Base-by-base conservation (phyloP, 2,329 filamentous ascomycete genomes). In the Diplodia sapinea region DNA sequence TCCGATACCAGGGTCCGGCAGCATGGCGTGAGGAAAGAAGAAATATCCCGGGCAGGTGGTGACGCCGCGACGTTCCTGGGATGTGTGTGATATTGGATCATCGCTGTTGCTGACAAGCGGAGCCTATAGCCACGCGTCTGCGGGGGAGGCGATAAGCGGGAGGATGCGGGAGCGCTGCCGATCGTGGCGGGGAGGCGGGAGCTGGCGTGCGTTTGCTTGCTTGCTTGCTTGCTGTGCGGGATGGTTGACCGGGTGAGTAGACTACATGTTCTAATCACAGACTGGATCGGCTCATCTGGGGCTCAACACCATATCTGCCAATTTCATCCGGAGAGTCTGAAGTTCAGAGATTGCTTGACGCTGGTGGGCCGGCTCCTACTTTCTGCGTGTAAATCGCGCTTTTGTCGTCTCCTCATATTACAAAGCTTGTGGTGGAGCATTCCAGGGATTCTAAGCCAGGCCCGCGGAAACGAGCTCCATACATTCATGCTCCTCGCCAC, bases 61-160 rank as follows among this genome's bases (percentile, higher is more conserved):
- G 33, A 36, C 33, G 33, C 33, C 8, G 7, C 33, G 33, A 26
- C 33, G 33, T 11, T 36, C 33, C 33, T 36, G 3, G 9, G 33
- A 36, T 36, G n/a, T 47, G 43, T 36, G n/a, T 47, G 43, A 47
- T 47, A 47, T 47, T 36, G 43, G 43, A 47, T n/a, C 43, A 47
- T 9, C 17, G 43, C 43, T 12, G 8, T 47, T 47, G n/a, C 7
- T 47, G 43, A 47, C 20, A 47, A n/a, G 43, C n/a, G n/a, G 43
- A 47, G 43, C 15, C 31, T 33, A 2, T n/a, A 47, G 43, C 43
- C 43, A 47, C n/a, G 43, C 43, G 43, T 47, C n/a, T 47, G 43
- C 17, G 43, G 43, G 43, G 5, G 33, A 36, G 17, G 7, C n/a
- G 43, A 47, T 47, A 47, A 47, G 43, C 43, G 43, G 43, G 7